Conservation (phyloP, 306 rosid species). For the Oxytropis ochrocephala region DNA sequence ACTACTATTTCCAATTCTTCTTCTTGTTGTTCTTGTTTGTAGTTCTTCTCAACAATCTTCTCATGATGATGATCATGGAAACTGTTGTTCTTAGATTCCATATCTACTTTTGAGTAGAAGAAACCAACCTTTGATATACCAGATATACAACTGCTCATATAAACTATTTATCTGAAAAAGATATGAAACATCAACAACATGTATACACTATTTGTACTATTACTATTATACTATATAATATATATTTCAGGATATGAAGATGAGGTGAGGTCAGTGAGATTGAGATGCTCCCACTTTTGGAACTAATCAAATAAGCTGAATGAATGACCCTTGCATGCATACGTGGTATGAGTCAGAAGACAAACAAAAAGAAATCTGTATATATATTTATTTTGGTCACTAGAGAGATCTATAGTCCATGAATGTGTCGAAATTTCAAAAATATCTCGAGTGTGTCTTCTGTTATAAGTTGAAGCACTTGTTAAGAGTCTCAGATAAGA, state of each 20-base stretch:
- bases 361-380: too few relatives aligned
- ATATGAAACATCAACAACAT: neutral
- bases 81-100: conserved; percentile 41
- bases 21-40: conserved; percentile 9
- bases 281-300: conserved; percentile 57
- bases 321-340: conserved; percentile 62
- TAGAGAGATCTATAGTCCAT: too few relatives aligned
- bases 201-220: neutral
- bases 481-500: too few relatives aligned
- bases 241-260: neutral
- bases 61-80: too few relatives aligned
- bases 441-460: too few relatives aligned
- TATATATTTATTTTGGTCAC: too few relatives aligned
- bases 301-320: conserved; percentile 39
- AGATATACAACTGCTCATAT: conserved; percentile 16
- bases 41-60: neutral
- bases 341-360: conserved; percentile 11
- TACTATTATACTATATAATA: neutral
- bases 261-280: conserved; percentile 45
- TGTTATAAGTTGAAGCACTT: too few relatives aligned
- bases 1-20: neutral
- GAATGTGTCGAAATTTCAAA: too few relatives aligned
- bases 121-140: conserved; percentile 21
- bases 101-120: conserved; percentile 24
- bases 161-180: neutral